A percentile compares a stretch with the other conserved stretches of the same genome.
These are phyloP conservation scores for Trichophyton simii DNA, from an alignment of 2,329 filamentous ascomycete genomes.

Conservation along the genomic window DNA sequence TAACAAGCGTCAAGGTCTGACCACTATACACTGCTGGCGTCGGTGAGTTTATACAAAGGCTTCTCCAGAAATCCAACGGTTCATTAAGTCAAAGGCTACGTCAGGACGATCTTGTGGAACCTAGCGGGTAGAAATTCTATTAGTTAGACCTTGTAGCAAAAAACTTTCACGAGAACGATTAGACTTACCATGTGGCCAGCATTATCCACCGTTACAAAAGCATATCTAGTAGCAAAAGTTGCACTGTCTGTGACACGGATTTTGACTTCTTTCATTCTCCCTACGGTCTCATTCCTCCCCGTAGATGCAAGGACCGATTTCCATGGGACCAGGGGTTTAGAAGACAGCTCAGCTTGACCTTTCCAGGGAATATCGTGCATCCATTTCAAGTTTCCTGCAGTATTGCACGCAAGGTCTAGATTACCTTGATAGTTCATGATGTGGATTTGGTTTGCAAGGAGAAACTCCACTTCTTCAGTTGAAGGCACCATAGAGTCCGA, in stretches of 20 bases:
- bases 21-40: not conserved
- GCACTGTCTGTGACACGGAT: not conserved
- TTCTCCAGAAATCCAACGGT: not conserved
- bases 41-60: not conserved
- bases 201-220: not conserved
- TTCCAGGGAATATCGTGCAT: slow-evolving; percentile 14
- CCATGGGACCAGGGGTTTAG: slow-evolving; percentile 13
- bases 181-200: slow-evolving; percentile 1
- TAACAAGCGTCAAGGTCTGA: too few relatives aligned
- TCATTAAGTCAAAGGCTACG: not conserved
- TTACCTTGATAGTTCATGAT: slow-evolving; percentile 32
- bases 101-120: not conserved
- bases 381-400: slow-evolving; percentile 25
- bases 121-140: not conserved
- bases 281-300: not conserved
- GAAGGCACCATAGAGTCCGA: not conserved
- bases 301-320: slow-evolving; percentile 2
- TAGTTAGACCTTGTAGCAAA: not conserved
- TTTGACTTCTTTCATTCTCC: not conserved
- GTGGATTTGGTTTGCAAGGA: slow-evolving; percentile 27
- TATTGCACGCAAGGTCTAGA: slow-evolving; percentile 31
- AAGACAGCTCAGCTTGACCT: slow-evolving; percentile 14
- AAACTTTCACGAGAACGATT: not conserved
- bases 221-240: not conserved
- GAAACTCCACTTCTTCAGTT: slow-evolving; percentile 19